These are phyloP conservation scores for Tuber indicum DNA, from an alignment of 495 filamentous ascomycete species.

Conservation along the genomic window DNA sequence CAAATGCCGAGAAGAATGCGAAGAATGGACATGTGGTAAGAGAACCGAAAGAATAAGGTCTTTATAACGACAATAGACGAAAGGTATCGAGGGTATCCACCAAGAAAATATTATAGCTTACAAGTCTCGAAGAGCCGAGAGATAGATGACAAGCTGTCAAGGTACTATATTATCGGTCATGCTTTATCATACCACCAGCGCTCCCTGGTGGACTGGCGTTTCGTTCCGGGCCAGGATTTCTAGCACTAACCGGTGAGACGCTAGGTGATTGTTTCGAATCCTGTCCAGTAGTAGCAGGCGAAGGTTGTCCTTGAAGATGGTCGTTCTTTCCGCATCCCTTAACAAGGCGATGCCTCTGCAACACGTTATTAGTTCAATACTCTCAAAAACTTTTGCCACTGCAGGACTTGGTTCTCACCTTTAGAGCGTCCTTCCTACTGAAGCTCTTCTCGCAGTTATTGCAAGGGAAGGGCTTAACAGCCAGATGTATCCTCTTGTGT, in stretches of 20 bases:
- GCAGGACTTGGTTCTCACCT: slow-evolving; percentile 55
- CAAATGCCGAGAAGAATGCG: slow-evolving; percentile 6
- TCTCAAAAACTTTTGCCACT: slow-evolving; percentile 14
- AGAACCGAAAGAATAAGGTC: slow-evolving; percentile 15
- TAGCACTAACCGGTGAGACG: slow-evolving; percentile 30
- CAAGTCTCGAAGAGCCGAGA: slow-evolving; percentile 11
- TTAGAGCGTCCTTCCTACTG: slow-evolving; percentile 90
- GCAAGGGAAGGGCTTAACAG: slow-evolving; percentile 93
- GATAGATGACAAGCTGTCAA: slow-evolving; percentile 1
- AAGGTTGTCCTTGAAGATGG: slow-evolving; percentile 14
- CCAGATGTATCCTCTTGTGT: slow-evolving; percentile 89
- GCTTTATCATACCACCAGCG: slow-evolving; percentile 13
- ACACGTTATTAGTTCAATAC: slow-evolving; percentile 38
- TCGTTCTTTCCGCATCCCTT: slow-evolving; percentile 75
- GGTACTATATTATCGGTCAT: slow-evolving; percentile 14
- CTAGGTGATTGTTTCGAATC: slow-evolving; percentile 31
- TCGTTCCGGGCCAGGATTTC: slow-evolving; percentile 17
- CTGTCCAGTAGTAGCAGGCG: slow-evolving; percentile 18
- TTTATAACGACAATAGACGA: slow-evolving; percentile 34
- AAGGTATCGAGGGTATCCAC: slow-evolving; percentile 17
- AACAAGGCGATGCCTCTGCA: slow-evolving; percentile 82
- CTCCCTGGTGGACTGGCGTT: slow-evolving; percentile 17
- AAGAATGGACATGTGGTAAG: slow-evolving; percentile 18
- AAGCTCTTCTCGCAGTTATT: slow-evolving; percentile 92
- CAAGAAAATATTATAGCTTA: slow-evolving; percentile 25